A percentile compares a stretch with the other conserved stretches of the same genome.
phyloP scores from a whole-genome alignment of 2,329 filamentous ascomycete species.

The Aspergillus sp. region DNA sequence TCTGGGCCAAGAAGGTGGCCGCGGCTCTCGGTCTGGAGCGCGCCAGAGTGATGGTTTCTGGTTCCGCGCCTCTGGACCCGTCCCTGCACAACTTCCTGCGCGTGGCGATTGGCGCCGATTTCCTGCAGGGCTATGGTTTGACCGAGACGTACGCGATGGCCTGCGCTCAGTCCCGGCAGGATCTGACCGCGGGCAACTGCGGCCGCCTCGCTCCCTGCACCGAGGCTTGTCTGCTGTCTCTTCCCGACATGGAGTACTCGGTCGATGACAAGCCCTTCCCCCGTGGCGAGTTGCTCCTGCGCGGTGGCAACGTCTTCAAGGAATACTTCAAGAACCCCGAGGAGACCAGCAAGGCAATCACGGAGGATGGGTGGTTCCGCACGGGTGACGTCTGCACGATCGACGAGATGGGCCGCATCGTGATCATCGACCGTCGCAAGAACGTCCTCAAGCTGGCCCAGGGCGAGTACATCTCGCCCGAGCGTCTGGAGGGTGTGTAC shows the following conservation, averaged over 20 bases:
- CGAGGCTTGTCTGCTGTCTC: constrained; percentile 79
- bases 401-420: constrained; percentile 81
- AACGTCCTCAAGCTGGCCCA: constrained; percentile 98
- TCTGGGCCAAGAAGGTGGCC: constrained; percentile 87
- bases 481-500: constrained; percentile 94
- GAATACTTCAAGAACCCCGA: constrained; percentile 89
- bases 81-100: constrained; percentile 85
- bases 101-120: constrained; percentile 72
- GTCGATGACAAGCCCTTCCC: constrained; percentile 84
- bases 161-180: constrained; percentile 65
- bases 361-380: constrained; percentile 92
- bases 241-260: constrained; percentile 92
- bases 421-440: constrained; percentile 95
- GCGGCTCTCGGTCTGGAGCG: constrained; percentile 79
- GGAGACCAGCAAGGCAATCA: constrained; percentile 79
- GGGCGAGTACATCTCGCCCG: constrained; percentile 96
- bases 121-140: constrained; percentile 86
- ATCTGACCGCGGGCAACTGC: constrained; percentile 77
- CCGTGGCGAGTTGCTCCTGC: constrained; percentile 82
- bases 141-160: constrained; percentile 87
- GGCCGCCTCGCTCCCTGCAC: constrained; percentile 65
- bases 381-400: constrained; percentile 88
- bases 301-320: constrained; percentile 74
- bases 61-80: constrained; percentile 87
- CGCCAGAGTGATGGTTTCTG: constrained; percentile 72